Percentiles rank a stretch among this genome's conserved stretches.
These are phyloP conservation scores for Chlorella vulgaris DNA, from an alignment of 139 green algal genomes.

Conservation along the genomic window DNA sequence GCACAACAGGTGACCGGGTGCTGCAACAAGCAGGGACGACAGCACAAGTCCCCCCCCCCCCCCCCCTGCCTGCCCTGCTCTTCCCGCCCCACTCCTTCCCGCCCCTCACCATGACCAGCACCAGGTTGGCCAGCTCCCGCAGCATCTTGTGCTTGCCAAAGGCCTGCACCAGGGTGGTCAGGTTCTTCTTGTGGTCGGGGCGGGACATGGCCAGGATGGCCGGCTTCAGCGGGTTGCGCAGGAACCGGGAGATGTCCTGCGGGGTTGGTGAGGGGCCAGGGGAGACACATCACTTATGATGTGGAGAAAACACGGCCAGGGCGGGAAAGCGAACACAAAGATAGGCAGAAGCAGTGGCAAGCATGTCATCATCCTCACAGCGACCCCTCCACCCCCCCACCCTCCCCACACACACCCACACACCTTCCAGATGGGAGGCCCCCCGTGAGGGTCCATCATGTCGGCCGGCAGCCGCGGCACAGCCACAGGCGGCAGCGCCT, in stretches of 20 bases:
- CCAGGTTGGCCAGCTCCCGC: conserved; percentile 91
- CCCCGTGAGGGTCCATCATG: conserved; percentile 3
- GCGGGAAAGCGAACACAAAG: neutral
- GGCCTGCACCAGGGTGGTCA: conserved; percentile 87
- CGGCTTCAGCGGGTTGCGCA: conserved; percentile 92
- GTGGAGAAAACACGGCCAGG: neutral
- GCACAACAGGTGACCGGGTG: too few species aligned
- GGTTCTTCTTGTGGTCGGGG: conserved; percentile 97
- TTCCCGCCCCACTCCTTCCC: neutral
- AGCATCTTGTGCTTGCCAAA: conserved; percentile 80
- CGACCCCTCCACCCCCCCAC: neutral
- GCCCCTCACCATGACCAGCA: conserved; percentile 87
- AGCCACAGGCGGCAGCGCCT: neutral
- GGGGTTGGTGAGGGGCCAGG: neutral
- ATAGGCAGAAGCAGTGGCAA: neutral
- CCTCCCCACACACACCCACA: too few species aligned
- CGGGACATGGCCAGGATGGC: conserved; percentile 93
- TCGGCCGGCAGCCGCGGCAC: neutral
- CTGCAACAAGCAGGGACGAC: too few species aligned
- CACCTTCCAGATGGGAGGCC: conserved; percentile 30
- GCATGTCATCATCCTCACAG: neutral
- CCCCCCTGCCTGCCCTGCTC: neutral
- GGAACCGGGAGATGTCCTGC: conserved; percentile 79
- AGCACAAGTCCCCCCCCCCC: neutral
- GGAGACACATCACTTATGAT: neutral